These are phyloP conservation scores for Samsoniella hepiali DNA, from an alignment of 2,329 filamentous ascomycete genomes.

Conservation along the genomic window DNA sequence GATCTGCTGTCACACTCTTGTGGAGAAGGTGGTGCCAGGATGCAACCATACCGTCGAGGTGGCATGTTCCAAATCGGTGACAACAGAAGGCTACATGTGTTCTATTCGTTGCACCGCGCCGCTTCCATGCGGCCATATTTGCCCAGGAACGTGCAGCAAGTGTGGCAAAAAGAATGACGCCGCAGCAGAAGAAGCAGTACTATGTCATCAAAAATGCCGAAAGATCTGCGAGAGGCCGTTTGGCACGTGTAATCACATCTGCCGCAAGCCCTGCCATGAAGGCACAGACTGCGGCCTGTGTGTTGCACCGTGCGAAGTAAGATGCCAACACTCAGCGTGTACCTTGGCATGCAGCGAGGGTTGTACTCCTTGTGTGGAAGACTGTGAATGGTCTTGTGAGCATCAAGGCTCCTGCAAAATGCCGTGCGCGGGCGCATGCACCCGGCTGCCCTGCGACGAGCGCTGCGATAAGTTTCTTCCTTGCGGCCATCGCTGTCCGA, in stretches of 20 bases:
- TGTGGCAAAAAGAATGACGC: conserved; percentile 22
- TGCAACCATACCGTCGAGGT: conserved; percentile 18
- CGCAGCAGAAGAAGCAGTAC: background rate
- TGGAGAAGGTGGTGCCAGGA: conserved; percentile 12
- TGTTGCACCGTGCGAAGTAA: conserved; percentile 53
- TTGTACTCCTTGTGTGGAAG: conserved; percentile 57
- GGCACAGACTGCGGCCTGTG: conserved; percentile 44
- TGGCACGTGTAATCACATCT: conserved; percentile 56
- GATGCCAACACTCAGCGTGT: conserved; percentile 56
- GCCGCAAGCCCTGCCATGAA: conserved; percentile 29
- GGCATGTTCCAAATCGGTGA: conserved; percentile 17
- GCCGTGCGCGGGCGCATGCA: conserved; percentile 63
- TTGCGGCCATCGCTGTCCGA: conserved; percentile 62
- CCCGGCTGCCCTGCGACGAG: conserved; percentile 59
- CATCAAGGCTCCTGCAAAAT: conserved; percentile 47
- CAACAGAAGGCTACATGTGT: conserved; percentile 15
- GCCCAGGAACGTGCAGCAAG: conserved; percentile 19
- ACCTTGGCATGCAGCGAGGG: conserved; percentile 51
- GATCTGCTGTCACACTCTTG: conserved; percentile 6
- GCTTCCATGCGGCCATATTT: conserved; percentile 40
- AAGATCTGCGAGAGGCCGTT: conserved; percentile 47
- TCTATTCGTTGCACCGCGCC: conserved; percentile 26
- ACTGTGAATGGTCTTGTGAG: conserved; percentile 49
- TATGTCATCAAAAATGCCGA: conserved; percentile 36
- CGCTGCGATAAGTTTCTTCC: conserved; percentile 51